phyloP scores from a whole-genome alignment of 345 rosid species.

The Angophora floribunda region DNA sequence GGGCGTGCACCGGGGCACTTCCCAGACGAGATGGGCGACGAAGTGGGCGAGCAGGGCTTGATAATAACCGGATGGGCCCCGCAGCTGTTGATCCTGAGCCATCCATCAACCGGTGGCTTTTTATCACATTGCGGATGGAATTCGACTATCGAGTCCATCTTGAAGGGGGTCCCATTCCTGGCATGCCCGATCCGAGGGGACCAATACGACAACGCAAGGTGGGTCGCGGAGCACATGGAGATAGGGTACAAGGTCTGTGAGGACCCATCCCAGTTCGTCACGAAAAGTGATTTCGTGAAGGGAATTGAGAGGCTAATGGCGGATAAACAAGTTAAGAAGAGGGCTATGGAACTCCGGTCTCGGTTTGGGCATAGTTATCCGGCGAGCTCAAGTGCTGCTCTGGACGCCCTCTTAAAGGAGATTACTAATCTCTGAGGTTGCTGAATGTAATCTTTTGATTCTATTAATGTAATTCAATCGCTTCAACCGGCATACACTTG shows the following conservation, averaged over 20 bases:
- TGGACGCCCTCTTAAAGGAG: conserved; percentile 2
- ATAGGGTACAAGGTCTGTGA: background rate
- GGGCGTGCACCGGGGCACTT: background rate
- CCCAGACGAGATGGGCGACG: background rate
- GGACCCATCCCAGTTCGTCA: background rate
- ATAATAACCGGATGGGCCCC: conserved; percentile 44
- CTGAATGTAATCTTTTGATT: background rate
- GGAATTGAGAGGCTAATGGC: conserved; percentile 24
- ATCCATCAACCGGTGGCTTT: conserved; percentile 32
- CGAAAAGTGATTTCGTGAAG: background rate
- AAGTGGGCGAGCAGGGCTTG: conserved; percentile 19
- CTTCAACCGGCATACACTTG: background rate
- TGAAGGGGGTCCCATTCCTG: conserved; percentile 27
- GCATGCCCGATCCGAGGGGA: conserved; percentile 52
- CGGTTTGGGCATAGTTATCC: conserved; percentile 15
- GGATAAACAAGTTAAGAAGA: conserved; percentile 1
- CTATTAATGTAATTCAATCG: background rate
- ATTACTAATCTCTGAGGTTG: background rate
- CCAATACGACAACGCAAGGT: conserved; percentile 27
- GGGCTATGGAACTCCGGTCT: conserved; percentile 1
- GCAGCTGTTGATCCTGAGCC: conserved; percentile 36
- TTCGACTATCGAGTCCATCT: conserved; percentile 39
- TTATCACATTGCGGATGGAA: conserved; percentile 56
- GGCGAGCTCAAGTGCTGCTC: conserved; percentile 10
- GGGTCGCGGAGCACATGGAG: conserved; percentile 4